Conservation (phyloP, 2,329 filamentous ascomycete species). For the Ophiostoma novo-ulmi region DNA sequence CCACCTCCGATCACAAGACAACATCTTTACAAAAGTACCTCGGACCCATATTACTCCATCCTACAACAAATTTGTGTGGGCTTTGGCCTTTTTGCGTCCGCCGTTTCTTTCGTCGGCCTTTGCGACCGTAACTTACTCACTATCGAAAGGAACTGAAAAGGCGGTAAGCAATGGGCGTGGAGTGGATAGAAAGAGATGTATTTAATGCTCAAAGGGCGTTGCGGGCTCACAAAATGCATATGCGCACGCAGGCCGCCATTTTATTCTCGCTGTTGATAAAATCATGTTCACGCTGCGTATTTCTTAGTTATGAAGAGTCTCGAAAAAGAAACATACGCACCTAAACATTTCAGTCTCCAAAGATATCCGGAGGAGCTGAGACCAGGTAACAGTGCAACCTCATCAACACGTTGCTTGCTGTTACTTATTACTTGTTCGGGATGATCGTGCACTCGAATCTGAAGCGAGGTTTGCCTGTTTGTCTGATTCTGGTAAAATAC, state of each 20-base stretch:
- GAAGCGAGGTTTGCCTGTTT: not conserved
- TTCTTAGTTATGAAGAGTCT: not conserved
- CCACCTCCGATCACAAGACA: not conserved
- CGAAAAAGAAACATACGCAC: not conserved
- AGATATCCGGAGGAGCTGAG: constrained; percentile 12
- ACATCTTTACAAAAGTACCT: not conserved
- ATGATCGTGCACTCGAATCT: not conserved
- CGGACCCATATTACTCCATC: not conserved
- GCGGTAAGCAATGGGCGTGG: constrained; percentile 8
- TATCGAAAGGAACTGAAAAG: not conserved
- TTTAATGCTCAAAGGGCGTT: not conserved
- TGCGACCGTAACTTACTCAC: not conserved
- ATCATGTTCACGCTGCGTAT: not conserved
- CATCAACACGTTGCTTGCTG: constrained; percentile 17
- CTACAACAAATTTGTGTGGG: not conserved
- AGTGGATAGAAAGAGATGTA: not conserved
- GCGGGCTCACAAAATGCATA: not conserved
- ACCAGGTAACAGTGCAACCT: constrained; percentile 15
- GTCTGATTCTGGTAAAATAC: not conserved
- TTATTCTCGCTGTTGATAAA: not conserved
- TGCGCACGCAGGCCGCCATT: constrained; percentile 14
- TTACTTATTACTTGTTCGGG: constrained; percentile 9
- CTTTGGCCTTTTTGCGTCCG: not conserved
- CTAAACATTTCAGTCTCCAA: not conserved
- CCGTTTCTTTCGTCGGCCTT: not conserved